Conservation (phyloP, 441 rosid species). For the Pelargonium citronellum region DNA sequence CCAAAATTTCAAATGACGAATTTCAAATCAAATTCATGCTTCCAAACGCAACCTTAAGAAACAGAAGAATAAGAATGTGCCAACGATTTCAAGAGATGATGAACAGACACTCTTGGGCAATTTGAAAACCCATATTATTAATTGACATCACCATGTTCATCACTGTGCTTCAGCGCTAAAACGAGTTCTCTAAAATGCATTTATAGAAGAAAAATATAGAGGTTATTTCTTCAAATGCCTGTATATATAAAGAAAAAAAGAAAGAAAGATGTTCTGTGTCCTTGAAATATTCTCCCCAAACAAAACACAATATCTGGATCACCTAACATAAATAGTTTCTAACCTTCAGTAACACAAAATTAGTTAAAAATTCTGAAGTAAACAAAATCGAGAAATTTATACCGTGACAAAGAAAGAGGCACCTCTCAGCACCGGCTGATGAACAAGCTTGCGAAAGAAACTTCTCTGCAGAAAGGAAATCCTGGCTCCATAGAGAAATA, state of each 20-base stretch:
- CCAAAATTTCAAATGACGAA: no score
- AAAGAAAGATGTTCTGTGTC: no score
- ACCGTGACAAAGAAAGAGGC: conserved; percentile 81
- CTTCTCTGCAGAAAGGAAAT: conserved; percentile 56
- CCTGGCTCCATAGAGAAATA: conserved; percentile 43
- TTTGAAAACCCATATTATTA: background rate
- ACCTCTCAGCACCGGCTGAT: conserved; percentile 48
- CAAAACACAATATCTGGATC: no score
- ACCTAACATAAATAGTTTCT: no score
- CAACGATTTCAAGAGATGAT: background rate
- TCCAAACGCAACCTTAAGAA: background rate
- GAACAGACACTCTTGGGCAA: background rate
- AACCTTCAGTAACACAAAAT: background rate
- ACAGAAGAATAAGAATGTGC: background rate
- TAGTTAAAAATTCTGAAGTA: background rate
- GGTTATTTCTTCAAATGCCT: no score
- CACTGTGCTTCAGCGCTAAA: background rate
- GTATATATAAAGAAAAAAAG: no score
- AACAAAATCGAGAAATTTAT: conserved; percentile 19
- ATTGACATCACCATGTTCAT: background rate
- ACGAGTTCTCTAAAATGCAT: no score
- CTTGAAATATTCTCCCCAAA: no score
- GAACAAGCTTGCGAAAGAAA: conserved; percentile 62
- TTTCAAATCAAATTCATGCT: no score
- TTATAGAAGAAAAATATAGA: no score